Percentiles rank a stretch among this genome's conserved stretches.
phyloP scores from a whole-genome alignment of 202 grass and related monocot species.

The Elaeis oleifera region DNA sequence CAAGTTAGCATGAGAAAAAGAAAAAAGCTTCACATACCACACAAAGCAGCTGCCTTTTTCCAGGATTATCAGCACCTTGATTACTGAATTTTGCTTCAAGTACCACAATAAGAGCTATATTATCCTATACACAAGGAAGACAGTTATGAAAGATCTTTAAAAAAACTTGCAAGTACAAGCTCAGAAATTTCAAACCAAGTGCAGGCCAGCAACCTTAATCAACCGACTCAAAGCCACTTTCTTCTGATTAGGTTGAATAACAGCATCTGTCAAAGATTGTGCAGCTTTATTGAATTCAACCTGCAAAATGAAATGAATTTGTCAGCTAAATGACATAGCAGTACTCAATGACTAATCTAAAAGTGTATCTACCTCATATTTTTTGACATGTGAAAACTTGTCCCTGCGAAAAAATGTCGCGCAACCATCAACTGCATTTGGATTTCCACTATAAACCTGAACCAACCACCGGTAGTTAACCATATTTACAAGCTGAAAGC shows the following conservation, averaged over 20 bases:
- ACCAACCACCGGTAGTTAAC: conserved; percentile 5
- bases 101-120: conserved; percentile 84
- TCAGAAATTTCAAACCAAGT: not conserved
- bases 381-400: conserved; percentile 94
- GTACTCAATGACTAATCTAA: not conserved
- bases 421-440: conserved; percentile 65
- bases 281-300: conserved; percentile 99
- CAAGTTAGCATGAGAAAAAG: no score
- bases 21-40: conserved; percentile 44
- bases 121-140: conserved; percentile 53
- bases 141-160: not conserved
- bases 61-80: conserved; percentile 77
- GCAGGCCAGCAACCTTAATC: conserved; percentile 49
- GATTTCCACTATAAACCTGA: conserved; percentile 70
- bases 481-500: not conserved
- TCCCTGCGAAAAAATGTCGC: conserved; percentile 98
- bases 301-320: conserved; percentile 22
- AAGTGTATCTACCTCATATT: conserved; percentile 69
- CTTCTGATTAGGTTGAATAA: conserved; percentile 77
- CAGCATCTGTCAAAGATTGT: conserved; percentile 83
- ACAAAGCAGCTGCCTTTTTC: conserved; percentile 95
- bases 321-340: not conserved
- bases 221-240: conserved; percentile 74
- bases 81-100: conserved; percentile 89
- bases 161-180: conserved; percentile 4